Percentiles rank a stretch among this genome's conserved stretches.
phyloP scores from a whole-genome alignment of 2,329 filamentous ascomycete species.

The Lizonia empirigonia region DNA sequence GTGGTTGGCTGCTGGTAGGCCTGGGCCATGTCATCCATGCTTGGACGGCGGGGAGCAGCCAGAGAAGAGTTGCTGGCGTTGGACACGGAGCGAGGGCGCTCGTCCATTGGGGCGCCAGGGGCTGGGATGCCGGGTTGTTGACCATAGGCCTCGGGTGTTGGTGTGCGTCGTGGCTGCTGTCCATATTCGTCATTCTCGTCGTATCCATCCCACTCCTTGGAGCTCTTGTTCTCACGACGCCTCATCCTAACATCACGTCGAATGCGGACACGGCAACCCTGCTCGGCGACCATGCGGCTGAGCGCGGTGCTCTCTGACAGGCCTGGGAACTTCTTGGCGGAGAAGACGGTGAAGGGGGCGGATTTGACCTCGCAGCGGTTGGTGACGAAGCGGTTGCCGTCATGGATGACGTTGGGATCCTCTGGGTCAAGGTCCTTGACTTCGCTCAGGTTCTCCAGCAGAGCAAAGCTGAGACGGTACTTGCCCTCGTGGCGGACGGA shows the following conservation, averaged over 20 bases:
- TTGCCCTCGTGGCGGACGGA: slow-evolving; percentile 94
- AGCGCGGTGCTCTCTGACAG: slow-evolving; percentile 86
- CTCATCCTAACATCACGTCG: slow-evolving; percentile 92
- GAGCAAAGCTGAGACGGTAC: slow-evolving; percentile 87
- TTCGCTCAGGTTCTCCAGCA: slow-evolving; percentile 94
- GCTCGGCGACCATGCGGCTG: slow-evolving; percentile 90
- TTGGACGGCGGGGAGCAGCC: slow-evolving; percentile 50
- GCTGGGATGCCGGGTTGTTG: slow-evolving; percentile 43
- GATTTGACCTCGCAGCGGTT: slow-evolving; percentile 92
- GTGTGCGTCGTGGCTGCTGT: slow-evolving; percentile 55
- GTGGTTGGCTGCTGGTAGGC: slow-evolving; percentile 44
- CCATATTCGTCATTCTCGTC: slow-evolving; percentile 59
- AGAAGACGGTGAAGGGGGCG: slow-evolving; percentile 83
- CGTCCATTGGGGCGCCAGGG: slow-evolving; percentile 35
- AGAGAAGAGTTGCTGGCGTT: slow-evolving; percentile 57
- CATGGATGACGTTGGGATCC: slow-evolving; percentile 51
- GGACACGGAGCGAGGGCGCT: slow-evolving; percentile 65
- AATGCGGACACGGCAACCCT: slow-evolving; percentile 95
- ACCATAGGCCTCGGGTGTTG: slow-evolving; percentile 57
- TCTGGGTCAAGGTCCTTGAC: slow-evolving; percentile 73
- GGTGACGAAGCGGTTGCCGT: slow-evolving; percentile 66
- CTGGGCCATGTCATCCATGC: slow-evolving; percentile 53
- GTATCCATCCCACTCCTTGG: slow-evolving; percentile 70
- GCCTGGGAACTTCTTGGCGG: slow-evolving; percentile 98
- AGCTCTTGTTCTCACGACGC: slow-evolving; percentile 74